These are phyloP conservation scores for Nakazawaea ishiwadae DNA, from an alignment of 805 yeast species.

Conservation along the genomic window DNA sequence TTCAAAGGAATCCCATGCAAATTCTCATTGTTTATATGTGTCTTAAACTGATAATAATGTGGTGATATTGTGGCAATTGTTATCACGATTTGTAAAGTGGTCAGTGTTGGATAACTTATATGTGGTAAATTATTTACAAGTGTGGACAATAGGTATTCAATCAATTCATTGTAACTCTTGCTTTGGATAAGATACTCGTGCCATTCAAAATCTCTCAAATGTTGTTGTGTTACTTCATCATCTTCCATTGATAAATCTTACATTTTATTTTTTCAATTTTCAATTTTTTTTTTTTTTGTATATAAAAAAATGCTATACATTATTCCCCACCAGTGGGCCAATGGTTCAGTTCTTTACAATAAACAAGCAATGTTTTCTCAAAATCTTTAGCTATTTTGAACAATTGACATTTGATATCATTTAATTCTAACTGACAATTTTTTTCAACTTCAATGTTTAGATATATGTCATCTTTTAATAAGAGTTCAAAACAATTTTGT, in stretches of 20 bases:
- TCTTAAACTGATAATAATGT: slow-evolving; percentile 20
- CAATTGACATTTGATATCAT: slow-evolving; percentile 35
- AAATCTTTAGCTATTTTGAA: slow-evolving; percentile 31
- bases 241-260: neutral
- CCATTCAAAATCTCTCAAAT: slow-evolving; percentile 13
- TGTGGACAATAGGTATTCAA: slow-evolving; percentile 29
- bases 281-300: too few relatives aligned
- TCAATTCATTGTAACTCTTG: slow-evolving; percentile 29
- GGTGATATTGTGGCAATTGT: slow-evolving; percentile 31
- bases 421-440: slow-evolving; percentile 31
- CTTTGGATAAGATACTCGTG: slow-evolving; percentile 15
- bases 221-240: neutral
- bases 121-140: slow-evolving; percentile 20
- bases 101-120: slow-evolving; percentile 27
- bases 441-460: slow-evolving; percentile 38
- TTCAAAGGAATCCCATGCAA: slow-evolving; percentile 26
- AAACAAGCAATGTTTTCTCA: slow-evolving; percentile 20
- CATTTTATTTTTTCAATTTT: neutral
- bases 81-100: slow-evolving; percentile 28
- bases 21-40: slow-evolving; percentile 22
- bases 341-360: slow-evolving; percentile 10
- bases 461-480: slow-evolving; percentile 37
- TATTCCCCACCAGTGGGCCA: too few relatives aligned
- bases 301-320: too few relatives aligned
- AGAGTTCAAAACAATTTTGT: slow-evolving; percentile 40